Base-by-base conservation (phyloP, 2,329 filamentous ascomycete genomes). In the Arthrobotrys pseudoclavata region DNA sequence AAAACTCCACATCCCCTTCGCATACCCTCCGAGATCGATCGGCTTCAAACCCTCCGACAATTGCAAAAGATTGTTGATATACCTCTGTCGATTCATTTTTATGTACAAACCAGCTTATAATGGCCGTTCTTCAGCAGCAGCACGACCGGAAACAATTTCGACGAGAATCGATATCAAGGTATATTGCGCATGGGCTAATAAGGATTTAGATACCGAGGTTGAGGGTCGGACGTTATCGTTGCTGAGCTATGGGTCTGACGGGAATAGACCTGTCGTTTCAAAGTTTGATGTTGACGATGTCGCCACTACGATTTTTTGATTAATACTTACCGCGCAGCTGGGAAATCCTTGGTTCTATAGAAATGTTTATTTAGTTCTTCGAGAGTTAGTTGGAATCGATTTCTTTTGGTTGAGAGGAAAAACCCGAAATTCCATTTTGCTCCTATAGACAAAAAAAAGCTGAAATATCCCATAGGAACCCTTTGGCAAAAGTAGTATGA, bases 401-500 rank as follows among this genome's bases (percentile, higher is more conserved):
- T 29, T 29, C 3, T 7, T 29, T 29, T 29, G 31, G 7, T 34
- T 1, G 12, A 22, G n/a, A 15, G 42, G 13, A 42, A 42, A 60
- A 24, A 26, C 24, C 34, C 55, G 55, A 60, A 26, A 60, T 60
- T 60, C 55, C 55, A 60, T 60, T 60, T 60, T 42, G 55, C 55
- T 60, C 55, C 55, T 60, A 60, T 60, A 60, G 55, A 60, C 55
- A 60, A 60, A 60, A 60, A 57, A 60, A 60, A 42, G 34, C 4
- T 24, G 55, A 60, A 60, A 60, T 42, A 60, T 42, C 55, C 55
- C 55, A 60, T 60, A 60, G 55, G 55, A 60, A 60, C 55, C 55
- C 34, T 42, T 60, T 60, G 31, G 55, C 24, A 42, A 24, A 55
- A 40, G 7, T 22, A 40, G n/a, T 18, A 26, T 26, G 55, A 60